phyloP scores from a whole-genome alignment of 2,329 filamentous ascomycete genomes.

The Rhynchosporium agropyri region DNA sequence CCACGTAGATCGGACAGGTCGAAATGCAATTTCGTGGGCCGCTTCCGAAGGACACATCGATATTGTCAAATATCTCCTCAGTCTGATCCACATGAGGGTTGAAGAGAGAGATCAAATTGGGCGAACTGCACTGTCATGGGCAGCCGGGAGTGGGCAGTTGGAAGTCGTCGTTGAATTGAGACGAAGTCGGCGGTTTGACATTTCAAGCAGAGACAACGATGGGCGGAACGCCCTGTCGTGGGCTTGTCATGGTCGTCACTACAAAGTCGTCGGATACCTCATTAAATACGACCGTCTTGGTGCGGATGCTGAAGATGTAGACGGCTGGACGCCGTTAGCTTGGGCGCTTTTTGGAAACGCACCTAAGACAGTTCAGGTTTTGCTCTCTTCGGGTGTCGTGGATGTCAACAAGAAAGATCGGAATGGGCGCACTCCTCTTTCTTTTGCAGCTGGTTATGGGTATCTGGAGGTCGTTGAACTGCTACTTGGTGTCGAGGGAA shows the following conservation, averaged over 20 bases:
- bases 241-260: constrained; percentile 38
- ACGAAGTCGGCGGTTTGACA: constrained; percentile 35
- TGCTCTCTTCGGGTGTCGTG: constrained; percentile 40
- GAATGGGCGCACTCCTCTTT: constrained; percentile 41
- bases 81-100: constrained; percentile 34
- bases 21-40: constrained; percentile 44
- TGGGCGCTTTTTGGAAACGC: constrained; percentile 42
- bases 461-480: constrained; percentile 38
- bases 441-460: constrained; percentile 44
- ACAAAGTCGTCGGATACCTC: constrained; percentile 38
- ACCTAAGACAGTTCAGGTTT: constrained; percentile 39
- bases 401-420: constrained; percentile 41
- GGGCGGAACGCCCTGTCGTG: constrained; percentile 42
- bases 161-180: constrained; percentile 35
- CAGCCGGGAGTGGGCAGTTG: constrained; percentile 37
- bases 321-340: constrained; percentile 45
- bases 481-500: constrained; percentile 17
- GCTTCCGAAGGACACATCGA: constrained; percentile 39
- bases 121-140: constrained; percentile 43
- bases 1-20: constrained; percentile 41
- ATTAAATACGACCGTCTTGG: constrained; percentile 40
- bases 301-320: constrained; percentile 42
- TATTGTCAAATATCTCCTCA: constrained; percentile 37
- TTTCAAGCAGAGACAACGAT: constrained; percentile 39
- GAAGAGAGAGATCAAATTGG: constrained; percentile 41